phyloP scores from a whole-genome alignment of 1,284 basidiomycete genomes.

The Sporisorium sorghi region DNA sequence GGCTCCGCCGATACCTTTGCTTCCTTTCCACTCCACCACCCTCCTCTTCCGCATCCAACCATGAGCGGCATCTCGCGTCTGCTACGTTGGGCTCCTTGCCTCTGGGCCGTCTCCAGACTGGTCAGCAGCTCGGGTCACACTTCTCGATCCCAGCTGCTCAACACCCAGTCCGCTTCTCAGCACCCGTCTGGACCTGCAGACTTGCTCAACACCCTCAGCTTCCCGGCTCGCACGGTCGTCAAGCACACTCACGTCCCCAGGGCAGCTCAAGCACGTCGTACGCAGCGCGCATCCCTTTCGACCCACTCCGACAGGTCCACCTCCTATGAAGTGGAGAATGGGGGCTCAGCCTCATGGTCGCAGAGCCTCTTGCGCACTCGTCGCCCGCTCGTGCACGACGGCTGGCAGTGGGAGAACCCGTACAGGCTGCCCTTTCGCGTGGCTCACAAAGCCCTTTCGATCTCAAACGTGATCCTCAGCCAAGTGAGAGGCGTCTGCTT shows the following conservation, averaged over 20 bases:
- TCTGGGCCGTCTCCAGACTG: conserved; percentile 30
- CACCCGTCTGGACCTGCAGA: conserved; percentile 7
- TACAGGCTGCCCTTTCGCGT: conserved; percentile 4
- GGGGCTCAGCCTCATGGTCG: background rate
- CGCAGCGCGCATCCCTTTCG: background rate
- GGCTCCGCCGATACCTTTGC: background rate
- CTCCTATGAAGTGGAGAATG: background rate
- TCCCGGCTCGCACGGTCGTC: conserved; percentile 22
- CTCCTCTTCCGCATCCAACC: background rate
- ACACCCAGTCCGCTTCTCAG: conserved; percentile 9
- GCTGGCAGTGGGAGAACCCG: conserved; percentile 31
- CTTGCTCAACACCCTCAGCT: conserved; percentile 26
- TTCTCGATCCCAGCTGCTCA: conserved; percentile 16
- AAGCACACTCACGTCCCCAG: background rate
- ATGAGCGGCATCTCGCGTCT: conserved; percentile 36
- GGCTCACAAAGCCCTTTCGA: background rate
- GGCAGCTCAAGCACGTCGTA: background rate
- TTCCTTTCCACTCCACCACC: conserved; percentile 1
- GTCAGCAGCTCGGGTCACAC: conserved; percentile 9
- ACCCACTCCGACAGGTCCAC: background rate
- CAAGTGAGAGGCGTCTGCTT: background rate
- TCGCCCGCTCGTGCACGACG: conserved; percentile 1
- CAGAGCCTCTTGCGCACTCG: background rate
- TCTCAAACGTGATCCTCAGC: background rate
- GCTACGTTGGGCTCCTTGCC: conserved; percentile 28